Evolutionary conservation across 2,329 filamentous ascomycete species (phyloP), one percentile per base, ranked within the genome.

Genomic region (Phaeosphaeriaceae sp.): DNA sequence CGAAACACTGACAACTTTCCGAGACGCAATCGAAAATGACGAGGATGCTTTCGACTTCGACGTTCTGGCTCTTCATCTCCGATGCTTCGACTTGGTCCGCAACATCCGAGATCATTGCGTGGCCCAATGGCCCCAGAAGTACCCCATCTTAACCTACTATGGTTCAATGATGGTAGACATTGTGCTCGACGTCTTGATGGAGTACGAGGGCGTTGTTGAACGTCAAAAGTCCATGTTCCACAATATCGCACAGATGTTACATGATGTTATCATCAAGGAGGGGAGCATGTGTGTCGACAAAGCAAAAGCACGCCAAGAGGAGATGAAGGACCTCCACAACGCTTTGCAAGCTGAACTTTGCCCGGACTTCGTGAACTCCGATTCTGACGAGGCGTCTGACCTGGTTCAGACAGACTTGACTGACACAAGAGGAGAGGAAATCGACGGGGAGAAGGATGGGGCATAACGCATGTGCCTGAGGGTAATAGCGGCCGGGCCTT

Each of bases 181-280:
- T 7, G 11, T 50, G 5, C 7, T 9, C 15, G 1, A 35, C 1
- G 21, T 50, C 10, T 32, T 35, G 3, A 7, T 2, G 2, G 15
- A 50, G 6, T 35, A 11, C 10, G 3, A 7, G 19, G 23, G 23
- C 26, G 2, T 2, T 15, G 2, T 8, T 30, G 15, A 30, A 17
- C 22, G 28, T 11, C 30, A 56, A 22, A 43, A 42, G 19, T 8
- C 40, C 2, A 54, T 58, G 55, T 51, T 58, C 19, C 50, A 50
- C 2, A n/a, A 46, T 5, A 51, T 46, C 9, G 51, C 54, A 2
- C 19, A 24, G 1, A 46, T 54, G 2, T 35, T 58, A 11, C 51
- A 47, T 6, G 24, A 58, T 5, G 35, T 54, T 17, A 58, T 58
- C 35, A 47, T 51, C 22, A 28, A 51, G 21, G 46, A 51, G 15